phyloP scores from a whole-genome alignment of 2,329 filamentous ascomycete species.

The Neoscytalidium dimidiatum region DNA sequence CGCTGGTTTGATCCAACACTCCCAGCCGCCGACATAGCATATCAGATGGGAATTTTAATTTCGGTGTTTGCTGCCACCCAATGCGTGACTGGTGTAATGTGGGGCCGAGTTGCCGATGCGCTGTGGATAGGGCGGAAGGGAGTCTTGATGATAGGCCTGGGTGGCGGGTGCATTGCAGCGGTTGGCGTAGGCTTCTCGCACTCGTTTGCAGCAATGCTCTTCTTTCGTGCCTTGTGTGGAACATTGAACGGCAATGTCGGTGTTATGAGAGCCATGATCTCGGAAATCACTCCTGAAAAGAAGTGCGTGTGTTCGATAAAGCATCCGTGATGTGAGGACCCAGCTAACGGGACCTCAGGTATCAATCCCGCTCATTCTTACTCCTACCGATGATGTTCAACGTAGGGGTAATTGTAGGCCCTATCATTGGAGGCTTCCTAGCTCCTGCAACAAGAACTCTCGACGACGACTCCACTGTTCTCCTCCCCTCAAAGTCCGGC shows the following conservation, averaged over 20 bases:
- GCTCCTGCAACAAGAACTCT: neutral
- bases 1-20: constrained; percentile 68
- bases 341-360: constrained; percentile 20
- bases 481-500: no score
- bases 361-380: constrained; percentile 56
- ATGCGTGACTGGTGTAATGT: constrained; percentile 79
- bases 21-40: constrained; percentile 65
- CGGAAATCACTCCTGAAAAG: constrained; percentile 71
- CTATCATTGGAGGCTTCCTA: constrained; percentile 33
- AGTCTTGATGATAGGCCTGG: constrained; percentile 75
- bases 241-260: constrained; percentile 72
- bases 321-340: neutral
- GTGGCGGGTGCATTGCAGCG: constrained; percentile 67
- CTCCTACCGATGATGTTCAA: constrained; percentile 70
- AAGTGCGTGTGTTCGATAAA: constrained; percentile 45
- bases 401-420: constrained; percentile 50
- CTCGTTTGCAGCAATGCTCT: constrained; percentile 62
- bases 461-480: constrained; percentile 23
- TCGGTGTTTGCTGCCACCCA: constrained; percentile 81
- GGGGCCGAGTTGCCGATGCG: constrained; percentile 72
- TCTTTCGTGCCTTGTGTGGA: constrained; percentile 68
- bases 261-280: constrained; percentile 74
- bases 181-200: constrained; percentile 69
- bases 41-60: constrained; percentile 75
- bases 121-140: constrained; percentile 68